Conservation (phyloP, 768 basidiomycete species). For the Pholiota conissans region DNA sequence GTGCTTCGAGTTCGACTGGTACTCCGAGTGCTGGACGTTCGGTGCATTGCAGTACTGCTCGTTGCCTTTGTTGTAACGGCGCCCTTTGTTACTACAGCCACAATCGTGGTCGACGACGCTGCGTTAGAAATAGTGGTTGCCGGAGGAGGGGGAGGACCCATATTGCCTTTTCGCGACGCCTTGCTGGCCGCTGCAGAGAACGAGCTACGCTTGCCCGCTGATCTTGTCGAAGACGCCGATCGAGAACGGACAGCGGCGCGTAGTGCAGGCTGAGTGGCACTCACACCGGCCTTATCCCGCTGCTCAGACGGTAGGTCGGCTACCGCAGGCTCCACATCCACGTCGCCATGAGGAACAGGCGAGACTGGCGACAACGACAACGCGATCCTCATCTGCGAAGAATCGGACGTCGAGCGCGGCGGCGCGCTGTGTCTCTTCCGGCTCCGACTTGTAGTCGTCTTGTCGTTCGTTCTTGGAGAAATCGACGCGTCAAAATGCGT, state of each 20-base stretch:
- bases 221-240: background rate
- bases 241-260: background rate
- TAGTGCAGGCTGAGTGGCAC: background rate
- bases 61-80: background rate
- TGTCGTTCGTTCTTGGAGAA: background rate
- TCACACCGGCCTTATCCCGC: background rate
- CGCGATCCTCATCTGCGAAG: constrained; percentile 4
- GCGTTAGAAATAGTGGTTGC: background rate
- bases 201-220: background rate
- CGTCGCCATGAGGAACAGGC: background rate
- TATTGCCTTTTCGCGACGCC: background rate
- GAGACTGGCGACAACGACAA: constrained; percentile 5
- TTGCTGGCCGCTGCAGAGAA: background rate
- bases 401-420: constrained; percentile 6
- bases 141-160: background rate
- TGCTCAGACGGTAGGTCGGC: background rate
- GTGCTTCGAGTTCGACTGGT: constrained; percentile 5
- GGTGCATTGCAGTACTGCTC: background rate
- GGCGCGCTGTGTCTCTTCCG: constrained; percentile 16
- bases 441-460: constrained; percentile 1
- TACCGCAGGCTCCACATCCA: background rate
- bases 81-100: background rate
- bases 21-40: constrained; percentile 5
- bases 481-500: background rate
- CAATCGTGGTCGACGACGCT: background rate